These are phyloP conservation scores for Danielia oregonensis DNA, from an alignment of 805 yeast genomes.

Conservation along the genomic window DNA sequence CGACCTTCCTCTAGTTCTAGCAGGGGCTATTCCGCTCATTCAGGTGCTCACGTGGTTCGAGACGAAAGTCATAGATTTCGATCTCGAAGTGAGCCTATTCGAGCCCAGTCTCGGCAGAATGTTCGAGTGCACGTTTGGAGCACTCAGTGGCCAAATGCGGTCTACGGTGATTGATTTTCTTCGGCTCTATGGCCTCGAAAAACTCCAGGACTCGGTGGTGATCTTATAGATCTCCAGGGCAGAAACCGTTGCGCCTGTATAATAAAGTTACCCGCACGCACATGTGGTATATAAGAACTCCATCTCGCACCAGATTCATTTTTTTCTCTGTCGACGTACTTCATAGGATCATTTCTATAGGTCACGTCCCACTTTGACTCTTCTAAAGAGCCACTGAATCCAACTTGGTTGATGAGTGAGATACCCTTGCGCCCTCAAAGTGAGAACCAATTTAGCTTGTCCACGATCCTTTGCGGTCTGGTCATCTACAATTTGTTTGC, in stretches of 20 bases:
- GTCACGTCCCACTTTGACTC: constrained; percentile 97
- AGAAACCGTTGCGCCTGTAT: constrained; percentile 1
- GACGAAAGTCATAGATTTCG: constrained; percentile 19
- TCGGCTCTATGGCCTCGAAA: constrained; percentile 41
- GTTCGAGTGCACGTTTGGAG: constrained; percentile 18
- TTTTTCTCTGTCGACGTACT: constrained; percentile 89
- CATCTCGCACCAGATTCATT: constrained; percentile 13
- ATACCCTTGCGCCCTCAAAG: constrained; percentile 80
- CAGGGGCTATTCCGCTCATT: constrained; percentile 48
- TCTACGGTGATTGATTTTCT: constrained; percentile 38
- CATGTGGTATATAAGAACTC: constrained; percentile 1
- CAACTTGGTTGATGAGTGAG: constrained; percentile 94
- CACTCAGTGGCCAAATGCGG: constrained; percentile 17
- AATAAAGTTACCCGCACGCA: background rate
- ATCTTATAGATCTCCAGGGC: too few species aligned
- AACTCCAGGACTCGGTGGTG: constrained; percentile 24
- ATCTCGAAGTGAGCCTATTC: constrained; percentile 13
- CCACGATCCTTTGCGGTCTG: constrained; percentile 83
- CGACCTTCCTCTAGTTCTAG: constrained; percentile 41
- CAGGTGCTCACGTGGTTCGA: constrained; percentile 39
- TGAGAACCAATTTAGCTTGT: constrained; percentile 75
- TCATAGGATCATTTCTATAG: constrained; percentile 99
- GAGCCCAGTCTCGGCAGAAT: constrained; percentile 17
- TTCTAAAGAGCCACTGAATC: constrained; percentile 97
- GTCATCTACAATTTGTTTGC: constrained; percentile 60